Conservation (phyloP, 192 early-diverging fungal genomes). For the Coemansia sp. region DNA sequence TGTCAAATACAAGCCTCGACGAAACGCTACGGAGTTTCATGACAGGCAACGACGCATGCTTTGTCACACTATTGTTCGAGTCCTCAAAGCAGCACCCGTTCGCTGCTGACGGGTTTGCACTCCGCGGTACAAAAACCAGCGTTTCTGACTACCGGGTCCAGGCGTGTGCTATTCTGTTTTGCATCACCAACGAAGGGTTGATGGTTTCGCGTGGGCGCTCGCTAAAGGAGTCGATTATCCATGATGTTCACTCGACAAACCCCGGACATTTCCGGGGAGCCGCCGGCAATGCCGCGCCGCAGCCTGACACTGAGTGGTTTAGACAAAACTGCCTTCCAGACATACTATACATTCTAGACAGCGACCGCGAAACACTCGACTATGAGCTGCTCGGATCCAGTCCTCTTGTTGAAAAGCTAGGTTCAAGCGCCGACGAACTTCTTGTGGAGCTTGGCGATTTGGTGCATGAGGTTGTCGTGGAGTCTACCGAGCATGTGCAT, state of each 20-base stretch:
- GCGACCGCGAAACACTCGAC: constrained; percentile 26
- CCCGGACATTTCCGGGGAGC: background rate
- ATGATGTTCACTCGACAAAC: constrained; percentile 27
- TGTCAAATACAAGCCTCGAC: constrained; percentile 25
- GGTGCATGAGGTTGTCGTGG: constrained; percentile 28
- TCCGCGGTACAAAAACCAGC: constrained; percentile 30
- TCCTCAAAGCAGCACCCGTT: constrained; percentile 45
- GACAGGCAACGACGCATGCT: constrained; percentile 38
- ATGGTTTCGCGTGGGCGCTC: constrained; percentile 25
- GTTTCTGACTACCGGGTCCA: constrained; percentile 50
- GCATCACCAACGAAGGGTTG: constrained; percentile 37
- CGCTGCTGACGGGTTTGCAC: constrained; percentile 38
- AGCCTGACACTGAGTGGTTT: constrained; percentile 47
- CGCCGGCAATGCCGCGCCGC: constrained; percentile 9
- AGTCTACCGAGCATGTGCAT: constrained; percentile 8
- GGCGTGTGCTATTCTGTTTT: constrained; percentile 46
- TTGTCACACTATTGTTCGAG: constrained; percentile 51
- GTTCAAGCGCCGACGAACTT: constrained; percentile 30
- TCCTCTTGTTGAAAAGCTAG: constrained; percentile 37
- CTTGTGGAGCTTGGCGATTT: constrained; percentile 39
- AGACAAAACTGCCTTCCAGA: constrained; percentile 52
- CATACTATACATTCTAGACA: constrained; percentile 38
- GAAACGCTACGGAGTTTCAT: constrained; percentile 33
- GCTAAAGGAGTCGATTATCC: constrained; percentile 27
- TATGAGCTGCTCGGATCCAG: constrained; percentile 44